These are phyloP conservation scores for Leccinum rimulosum DNA, from an alignment of 768 basidiomycete species.

Conservation along the genomic window DNA sequence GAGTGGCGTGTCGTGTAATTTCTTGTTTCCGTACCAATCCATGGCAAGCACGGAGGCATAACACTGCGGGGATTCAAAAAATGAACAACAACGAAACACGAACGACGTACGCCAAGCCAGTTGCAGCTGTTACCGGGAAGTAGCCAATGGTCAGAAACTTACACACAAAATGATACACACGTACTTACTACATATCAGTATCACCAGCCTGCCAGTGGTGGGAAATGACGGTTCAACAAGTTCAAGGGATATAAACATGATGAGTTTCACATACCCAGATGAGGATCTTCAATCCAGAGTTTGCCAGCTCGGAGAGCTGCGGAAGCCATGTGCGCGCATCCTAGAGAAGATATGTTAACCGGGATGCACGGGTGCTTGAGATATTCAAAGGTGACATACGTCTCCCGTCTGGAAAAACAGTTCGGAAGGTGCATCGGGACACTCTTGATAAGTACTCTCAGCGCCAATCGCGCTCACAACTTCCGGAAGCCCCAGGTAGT, in stretches of 20 bases:
- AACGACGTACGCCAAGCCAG: conserved; percentile 35
- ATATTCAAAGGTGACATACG: conserved; percentile 31
- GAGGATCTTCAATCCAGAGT: conserved; percentile 37
- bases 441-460: conserved; percentile 45
- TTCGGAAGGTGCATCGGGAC: conserved; percentile 41
- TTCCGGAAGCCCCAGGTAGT: conserved; percentile 38
- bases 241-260: background rate
- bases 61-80: conserved; percentile 21
- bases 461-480: conserved; percentile 54
- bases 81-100: background rate
- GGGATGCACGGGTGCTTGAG: background rate
- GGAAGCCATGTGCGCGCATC: conserved; percentile 38
- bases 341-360: conserved; percentile 7
- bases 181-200: conserved; percentile 24
- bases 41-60: conserved; percentile 40
- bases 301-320: conserved; percentile 33
- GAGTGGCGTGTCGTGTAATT: conserved; percentile 38
- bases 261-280: conserved; percentile 35
- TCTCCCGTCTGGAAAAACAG: conserved; percentile 55
- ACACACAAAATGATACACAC: background rate
- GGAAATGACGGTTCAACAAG: background rate
- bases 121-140: conserved; percentile 11
- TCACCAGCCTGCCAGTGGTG: conserved; percentile 24
- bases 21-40: conserved; percentile 45
- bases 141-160: conserved; percentile 4